phyloP scores from a whole-genome alignment of 2,329 filamentous ascomycete species.

The Colletotrichum gloeosporioides region DNA sequence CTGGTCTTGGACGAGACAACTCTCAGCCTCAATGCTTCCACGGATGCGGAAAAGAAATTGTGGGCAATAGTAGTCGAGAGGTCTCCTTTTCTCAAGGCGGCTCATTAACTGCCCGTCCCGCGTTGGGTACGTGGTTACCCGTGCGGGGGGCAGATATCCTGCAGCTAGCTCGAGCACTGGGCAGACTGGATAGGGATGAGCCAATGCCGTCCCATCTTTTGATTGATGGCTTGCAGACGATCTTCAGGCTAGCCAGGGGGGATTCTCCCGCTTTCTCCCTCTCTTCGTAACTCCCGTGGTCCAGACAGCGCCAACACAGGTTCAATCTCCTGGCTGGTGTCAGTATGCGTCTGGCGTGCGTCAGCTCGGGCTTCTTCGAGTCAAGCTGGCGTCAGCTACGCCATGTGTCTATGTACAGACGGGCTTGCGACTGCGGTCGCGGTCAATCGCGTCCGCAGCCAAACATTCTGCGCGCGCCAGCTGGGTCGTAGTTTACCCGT shows the following conservation, averaged over 20 bases:
- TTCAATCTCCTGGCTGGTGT: background rate
- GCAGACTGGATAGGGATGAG: background rate
- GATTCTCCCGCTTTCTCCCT: background rate
- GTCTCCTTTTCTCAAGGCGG: background rate
- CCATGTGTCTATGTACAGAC: background rate
- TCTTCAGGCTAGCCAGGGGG: conserved; percentile 1
- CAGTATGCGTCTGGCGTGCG: background rate
- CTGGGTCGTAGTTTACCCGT: background rate
- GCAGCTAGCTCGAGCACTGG: background rate
- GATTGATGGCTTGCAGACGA: background rate
- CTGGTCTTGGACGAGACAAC: background rate
- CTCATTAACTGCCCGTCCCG: background rate
- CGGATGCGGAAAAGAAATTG: background rate
- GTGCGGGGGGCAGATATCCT: background rate
- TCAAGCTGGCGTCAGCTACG: background rate
- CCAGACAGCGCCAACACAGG: background rate
- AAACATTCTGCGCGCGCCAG: background rate
- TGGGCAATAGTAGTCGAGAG: background rate
- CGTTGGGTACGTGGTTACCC: background rate
- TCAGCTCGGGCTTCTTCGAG: background rate
- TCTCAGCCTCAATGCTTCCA: background rate
- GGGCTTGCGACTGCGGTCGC: background rate
- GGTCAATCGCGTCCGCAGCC: background rate
- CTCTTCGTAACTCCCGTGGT: background rate
- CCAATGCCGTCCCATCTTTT: background rate